Conservation (phyloP, 257 asterid species). For the Solanum ahanhuiri region DNA sequence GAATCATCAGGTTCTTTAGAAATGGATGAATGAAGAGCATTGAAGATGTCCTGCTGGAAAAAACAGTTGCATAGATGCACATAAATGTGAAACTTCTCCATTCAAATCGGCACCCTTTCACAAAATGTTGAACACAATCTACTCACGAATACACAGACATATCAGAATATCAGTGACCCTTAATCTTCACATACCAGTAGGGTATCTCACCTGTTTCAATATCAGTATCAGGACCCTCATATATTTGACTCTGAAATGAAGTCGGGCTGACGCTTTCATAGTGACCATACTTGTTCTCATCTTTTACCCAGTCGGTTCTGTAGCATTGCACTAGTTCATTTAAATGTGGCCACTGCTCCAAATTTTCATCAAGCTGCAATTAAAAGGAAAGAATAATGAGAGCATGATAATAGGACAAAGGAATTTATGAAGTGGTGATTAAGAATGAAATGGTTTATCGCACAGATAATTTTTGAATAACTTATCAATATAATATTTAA, state of each 20-base stretch:
- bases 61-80: not conserved
- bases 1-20: not conserved
- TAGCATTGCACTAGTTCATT: constrained; percentile 94
- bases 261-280: constrained; percentile 67
- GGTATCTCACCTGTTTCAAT: constrained; percentile 65
- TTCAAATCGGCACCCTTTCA: not conserved
- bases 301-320: constrained; percentile 86
- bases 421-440: not conserved
- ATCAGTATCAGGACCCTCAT: constrained; percentile 95
- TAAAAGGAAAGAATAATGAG: not conserved
- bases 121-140: not conserved
- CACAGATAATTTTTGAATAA: not conserved
- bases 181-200: not conserved
- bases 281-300: constrained; percentile 86
- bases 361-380: constrained; percentile 68
- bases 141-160: not conserved
- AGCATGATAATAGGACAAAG: not conserved
- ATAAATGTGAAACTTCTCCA: not conserved
- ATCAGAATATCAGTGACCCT: not conserved
- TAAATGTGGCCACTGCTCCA: constrained; percentile 99
- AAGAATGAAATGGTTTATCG: not conserved
- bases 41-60: not conserved
- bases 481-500: not conserved
- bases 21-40: not conserved
- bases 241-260: constrained; percentile 71